Evolutionary conservation across 306 rosid species (phyloP), one percentile per base, ranked within the genome.

Genomic region (Vigna trinervia): DNA sequence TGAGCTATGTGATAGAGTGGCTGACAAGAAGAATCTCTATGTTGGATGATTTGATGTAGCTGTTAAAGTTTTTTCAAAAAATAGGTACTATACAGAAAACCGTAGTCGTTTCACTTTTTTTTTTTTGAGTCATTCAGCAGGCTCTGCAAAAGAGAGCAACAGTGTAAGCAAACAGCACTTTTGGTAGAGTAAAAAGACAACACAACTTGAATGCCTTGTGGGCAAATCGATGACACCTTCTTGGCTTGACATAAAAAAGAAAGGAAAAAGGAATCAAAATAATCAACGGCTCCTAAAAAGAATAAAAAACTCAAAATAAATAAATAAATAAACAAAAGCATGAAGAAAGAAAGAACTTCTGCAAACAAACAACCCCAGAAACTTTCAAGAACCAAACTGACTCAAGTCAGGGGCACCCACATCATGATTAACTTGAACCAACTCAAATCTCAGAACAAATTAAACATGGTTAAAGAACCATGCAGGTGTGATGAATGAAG

Each of bases 251-350:
- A 48, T 43, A 34, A 62, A 61, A 23, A 63, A 34, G 26, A 48
- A 45, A 32, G 12, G 32, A 26, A 43, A 6, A 28, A 63, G 30
- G 13, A 36, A 48, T 17, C 51, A 69, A 17, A 62, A 41, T 1
- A 68, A 57, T 17, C 72, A 62, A 74, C 17, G 6, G 64, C 62
- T 69, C 17, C 74, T 80, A 48, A 69, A 81, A 83, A 57, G 38
- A 63, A 61, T 73, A 50, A 51, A 61, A 61, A 32, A 52, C 39
- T 0, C n/a, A 43, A n/a, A 64, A 22, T 30, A 30, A 30, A 26
- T 54, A 7, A 39, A 36, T 5, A 39, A 64, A 65, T n/a, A 10
- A 39, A 14, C n/a, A 59, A 30, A 59, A 59, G 19, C 23, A 38
- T 20, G 22, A 38, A 54, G 14, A 30, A 30, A 30, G 34, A 22